Evolutionary conservation across 2,329 filamentous ascomycete genomes (phyloP).

Genomic region (Trichoderma gracile): DNA sequence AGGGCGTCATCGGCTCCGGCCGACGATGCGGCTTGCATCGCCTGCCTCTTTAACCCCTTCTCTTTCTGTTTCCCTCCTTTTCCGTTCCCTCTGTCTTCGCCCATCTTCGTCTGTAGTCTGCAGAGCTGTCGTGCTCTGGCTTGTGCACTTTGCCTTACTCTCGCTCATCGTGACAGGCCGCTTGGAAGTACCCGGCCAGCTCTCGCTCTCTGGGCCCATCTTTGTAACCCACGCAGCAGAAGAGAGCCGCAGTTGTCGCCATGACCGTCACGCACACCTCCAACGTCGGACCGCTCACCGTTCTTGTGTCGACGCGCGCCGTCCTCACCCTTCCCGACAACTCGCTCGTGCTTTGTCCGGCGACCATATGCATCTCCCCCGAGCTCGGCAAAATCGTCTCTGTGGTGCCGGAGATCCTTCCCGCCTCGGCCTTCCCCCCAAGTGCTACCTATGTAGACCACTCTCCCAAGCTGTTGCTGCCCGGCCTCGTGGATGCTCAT

Average conservation of each 20-base stretch:
- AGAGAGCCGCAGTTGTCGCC: slow-evolving; percentile 22
- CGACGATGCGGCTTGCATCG: slow-evolving; percentile 20
- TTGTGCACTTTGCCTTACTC: slow-evolving; percentile 14
- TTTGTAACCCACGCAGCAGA: neutral
- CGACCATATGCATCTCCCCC: slow-evolving; percentile 78
- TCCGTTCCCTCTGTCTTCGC: neutral
- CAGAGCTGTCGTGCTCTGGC: slow-evolving; percentile 8
- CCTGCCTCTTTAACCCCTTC: slow-evolving; percentile 1
- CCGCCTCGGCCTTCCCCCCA: slow-evolving; percentile 69
- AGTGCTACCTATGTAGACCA: slow-evolving; percentile 78
- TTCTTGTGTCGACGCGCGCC: slow-evolving; percentile 81
- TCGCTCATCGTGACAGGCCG: neutral
- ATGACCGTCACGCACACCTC: slow-evolving; percentile 38
- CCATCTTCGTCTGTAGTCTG: slow-evolving; percentile 2
- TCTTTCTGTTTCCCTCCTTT: neutral
- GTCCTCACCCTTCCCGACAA: slow-evolving; percentile 71
- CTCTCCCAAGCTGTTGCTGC: slow-evolving; percentile 80
- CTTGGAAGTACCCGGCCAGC: slow-evolving; percentile 13
- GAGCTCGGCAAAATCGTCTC: slow-evolving; percentile 80
- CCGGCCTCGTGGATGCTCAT: slow-evolving; percentile 92
- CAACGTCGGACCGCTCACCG: slow-evolving; percentile 55
- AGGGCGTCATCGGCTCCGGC: slow-evolving; percentile 19
- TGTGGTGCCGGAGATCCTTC: slow-evolving; percentile 73
- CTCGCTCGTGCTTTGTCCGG: slow-evolving; percentile 67
- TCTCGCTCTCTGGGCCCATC: slow-evolving; percentile 1